Base-by-base conservation (phyloP, 2,329 filamentous ascomycete species). In the Thelonectria olida region DNA sequence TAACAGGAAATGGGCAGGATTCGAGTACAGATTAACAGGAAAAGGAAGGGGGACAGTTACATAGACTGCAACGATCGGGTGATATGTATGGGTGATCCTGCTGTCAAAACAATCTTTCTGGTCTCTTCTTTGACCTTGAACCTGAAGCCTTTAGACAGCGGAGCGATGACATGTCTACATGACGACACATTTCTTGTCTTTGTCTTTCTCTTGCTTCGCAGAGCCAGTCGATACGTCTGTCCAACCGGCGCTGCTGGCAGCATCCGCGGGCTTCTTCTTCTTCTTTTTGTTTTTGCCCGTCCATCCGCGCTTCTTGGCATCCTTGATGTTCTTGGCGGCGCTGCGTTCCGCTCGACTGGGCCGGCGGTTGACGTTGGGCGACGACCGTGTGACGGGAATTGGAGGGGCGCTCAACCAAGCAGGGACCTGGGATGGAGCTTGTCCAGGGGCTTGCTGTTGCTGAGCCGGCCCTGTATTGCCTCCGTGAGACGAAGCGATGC, bases 271-370 rank as follows among this genome's bases (percentile, higher is more conserved):
- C 53, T 54, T 80, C 55, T 75, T 78, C 62, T 75, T 80, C 50
- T 76, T 76, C 67, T 79, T 82, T 62, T 73, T 79, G 57, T 65
- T 65, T 65, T 79, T 76, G 59, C 78, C 75, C 36, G 74, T 80
- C 86, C 87, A 89, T 1, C 87, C 86, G 28, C 80, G 81, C 67
- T 80, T 82, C 75, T 83, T 86, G 2, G 87, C 87, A 62, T 89
- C 86, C 17, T 83, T 80, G 25, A 89, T 85, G 66, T 89, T 90
- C 75, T 85, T 88, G 9, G 85, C 82, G 6, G 87, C 87, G 58
- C 86, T 87, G 25, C 85, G 79, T 70, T 86, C 84, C 2, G 86
- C 86, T 39, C 87, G 81, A 67, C 85, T 88, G 36, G 79, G 79
- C 23, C 79, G 80, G 31, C 85, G 77, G 56, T 73, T 80, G 6